Evolutionary conservation across 1,284 basidiomycete genomes (phyloP), one percentile per base, ranked within the genome.

Genomic region (Malassezia caprae): DNA sequence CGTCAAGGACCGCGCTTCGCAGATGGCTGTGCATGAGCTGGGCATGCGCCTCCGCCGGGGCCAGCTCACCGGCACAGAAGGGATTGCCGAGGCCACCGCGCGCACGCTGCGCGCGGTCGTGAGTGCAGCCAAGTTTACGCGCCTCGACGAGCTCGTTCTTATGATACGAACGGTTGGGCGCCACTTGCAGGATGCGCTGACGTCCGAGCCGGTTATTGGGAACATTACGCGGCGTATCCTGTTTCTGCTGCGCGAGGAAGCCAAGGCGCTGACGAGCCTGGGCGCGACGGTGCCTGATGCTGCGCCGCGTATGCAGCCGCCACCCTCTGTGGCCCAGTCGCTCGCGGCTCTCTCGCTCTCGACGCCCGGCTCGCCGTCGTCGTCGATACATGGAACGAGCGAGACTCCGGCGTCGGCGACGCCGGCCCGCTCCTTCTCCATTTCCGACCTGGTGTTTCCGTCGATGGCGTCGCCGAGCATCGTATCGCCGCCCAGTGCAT

Each of bases 181-280:
- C 61, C 81, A 82, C 59, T 76, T 96, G 41, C 84, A 88, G 23
- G 85, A 88, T 35, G 88, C 90, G 12, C 90, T 96, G 70, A 88
- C 90, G 10, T 47, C 48, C 8, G 93, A 98, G 74, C 86, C 91
- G 68, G 86, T 89, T 40, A 86, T 94, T 37, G 90, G 89, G 12
- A 96, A 96, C 74, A 93, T 90, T 28, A 85, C 93, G 42, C 82
- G 90, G 31, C 86, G 90, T 65, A 84, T 96, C 34, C 79, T 94
- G 30, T 88, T 90, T 70, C 85, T 94, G 68, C 85, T 96, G 59
- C 82, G 89, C 46, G 93, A 98, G 77, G 93, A 98, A 72, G 74
- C 71, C 6, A 62, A 63, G 24, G 68, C 66, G 3, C 64, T 61
- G 53, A 62, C 42, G 57, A 62, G n/a, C 49, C 48, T 19, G 58